Evolutionary conservation across 2,329 filamentous ascomycete species (phyloP).

Genomic region (Diaporthe nobilis): DNA sequence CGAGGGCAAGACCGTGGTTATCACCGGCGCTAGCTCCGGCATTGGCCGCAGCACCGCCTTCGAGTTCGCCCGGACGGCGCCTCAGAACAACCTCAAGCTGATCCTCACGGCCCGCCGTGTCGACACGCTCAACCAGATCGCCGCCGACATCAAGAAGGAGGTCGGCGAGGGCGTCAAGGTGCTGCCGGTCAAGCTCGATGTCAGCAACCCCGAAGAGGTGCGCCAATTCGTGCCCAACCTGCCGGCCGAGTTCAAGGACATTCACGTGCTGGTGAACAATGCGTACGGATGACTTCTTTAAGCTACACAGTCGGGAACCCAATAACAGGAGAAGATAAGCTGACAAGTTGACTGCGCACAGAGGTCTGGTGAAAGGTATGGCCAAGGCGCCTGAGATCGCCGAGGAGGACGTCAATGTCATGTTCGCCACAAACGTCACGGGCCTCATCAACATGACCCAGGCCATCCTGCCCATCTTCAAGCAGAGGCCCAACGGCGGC

Average conservation of each 20-base stretch:
- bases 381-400: constrained; percentile 88
- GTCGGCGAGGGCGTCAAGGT: constrained; percentile 86
- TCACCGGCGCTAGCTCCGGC: constrained; percentile 94
- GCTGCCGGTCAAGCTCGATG: constrained; percentile 86
- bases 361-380: constrained; percentile 90
- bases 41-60: constrained; percentile 89
- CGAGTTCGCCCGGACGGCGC: constrained; percentile 91
- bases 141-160: constrained; percentile 81
- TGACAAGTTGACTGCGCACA: constrained; percentile 59
- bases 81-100: constrained; percentile 82
- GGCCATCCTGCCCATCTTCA: constrained; percentile 86
- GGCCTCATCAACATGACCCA: constrained; percentile 98
- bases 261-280: constrained; percentile 95
- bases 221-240: constrained; percentile 78
- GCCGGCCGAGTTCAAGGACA: constrained; percentile 85
- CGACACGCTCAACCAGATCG: constrained; percentile 82
- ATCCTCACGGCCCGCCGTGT: constrained; percentile 90
- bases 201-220: constrained; percentile 84
- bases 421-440: constrained; percentile 93
- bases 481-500: constrained; percentile 80
- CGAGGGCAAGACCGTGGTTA: constrained; percentile 89
- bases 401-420: constrained; percentile 84
- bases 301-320: neutral
- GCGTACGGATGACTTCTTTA: constrained; percentile 72
- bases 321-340: neutral